Evolutionary conservation across 345 rosid genomes (phyloP), one percentile per base, ranked within the genome.

Genomic region (Lumnitzera racemosa): DNA sequence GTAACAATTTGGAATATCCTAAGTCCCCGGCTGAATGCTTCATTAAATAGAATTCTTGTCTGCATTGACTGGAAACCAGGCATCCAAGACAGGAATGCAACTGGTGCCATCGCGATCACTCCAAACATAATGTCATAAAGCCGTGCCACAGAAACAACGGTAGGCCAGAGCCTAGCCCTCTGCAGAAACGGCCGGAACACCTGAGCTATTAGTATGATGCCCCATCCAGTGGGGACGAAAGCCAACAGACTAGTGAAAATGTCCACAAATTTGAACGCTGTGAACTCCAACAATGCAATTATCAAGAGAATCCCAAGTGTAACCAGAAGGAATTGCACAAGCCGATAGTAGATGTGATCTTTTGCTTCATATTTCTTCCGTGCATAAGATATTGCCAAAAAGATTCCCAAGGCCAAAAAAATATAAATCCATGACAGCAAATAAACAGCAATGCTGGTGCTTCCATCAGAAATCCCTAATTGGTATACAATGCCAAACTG

Each of bases 11-110:
- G 94, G 74, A 82, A 83, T 55, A 90, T 90, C 46, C 92, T 82
- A 29, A 90, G 86, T 14, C 96, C 97, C 74, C 97, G 73, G 74
- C 92, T 90, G 72, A 90, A 90, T 47, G 96, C 97, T 52, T 90
- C 97, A 56, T 90, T 90, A 63, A 90, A 90, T 58, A 90, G 73
- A 51, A 90, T 82, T 65, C 96, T 76, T 0, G 97, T 88, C 74
- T 90, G 96, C 97, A 90, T 90, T 53, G 88, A 74, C 78, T 90
- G 96, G 71, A 88, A 82, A 63, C 97, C 97, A 63, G 97, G 96
- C 80, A 90, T 66, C 97, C 97, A 90, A 46, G 97, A 88, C 47
- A 90, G 72, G 61, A 90, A 77, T 24, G 97, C 97, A 63, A 90
- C 83, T 23, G 97, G 97, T 55, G 72, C 70, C 96, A 90, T 76